These are phyloP conservation scores for Daucus carota DNA, from an alignment of 129 eudicot species.

Conservation along the genomic window DH1_v3.0 NC_030387.2:20035501-20036000, in stretches of 20 bases:
- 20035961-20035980: not conserved
- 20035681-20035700: constrained; percentile 89
- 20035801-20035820: constrained; percentile 98
- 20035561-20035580: constrained; percentile 96
- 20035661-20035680: constrained; percentile 81
- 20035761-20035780: constrained; percentile 97
- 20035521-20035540: constrained; percentile 91
- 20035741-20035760: constrained; percentile 97
- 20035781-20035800: constrained; percentile 99
- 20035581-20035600: constrained; percentile 19
- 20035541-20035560: constrained; percentile 72
- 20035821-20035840: constrained; percentile 38
- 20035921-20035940: no score
- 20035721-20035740: constrained; percentile 95
- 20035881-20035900: not conserved
- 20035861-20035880: not conserved
- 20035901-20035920: not conserved
- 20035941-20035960: no score
- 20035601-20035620: not conserved
- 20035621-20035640: not conserved
- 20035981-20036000: no score
- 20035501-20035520: constrained; percentile 85
- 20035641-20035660: not conserved
- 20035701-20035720: constrained; percentile 99
- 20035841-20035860: not conserved